A percentile compares a stretch with the other conserved stretches of the same genome.
Conservation (phyloP, 495 filamentous ascomycete genomes). For the Xanthoparmelia taractica region DNA sequence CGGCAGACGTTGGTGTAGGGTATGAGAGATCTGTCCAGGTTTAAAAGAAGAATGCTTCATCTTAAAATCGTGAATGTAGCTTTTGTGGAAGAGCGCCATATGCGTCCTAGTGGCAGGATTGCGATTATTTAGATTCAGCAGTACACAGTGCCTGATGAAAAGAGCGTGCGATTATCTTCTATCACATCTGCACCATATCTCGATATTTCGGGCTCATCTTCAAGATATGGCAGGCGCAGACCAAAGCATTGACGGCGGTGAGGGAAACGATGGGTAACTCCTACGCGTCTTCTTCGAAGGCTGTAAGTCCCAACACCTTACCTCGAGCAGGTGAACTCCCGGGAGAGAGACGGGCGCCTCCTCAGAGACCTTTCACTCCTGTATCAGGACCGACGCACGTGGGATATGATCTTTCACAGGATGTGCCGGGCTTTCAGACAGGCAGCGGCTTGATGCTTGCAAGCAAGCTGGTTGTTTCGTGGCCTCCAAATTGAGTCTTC, state of each 20-base stretch:
- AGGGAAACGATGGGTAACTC: not conserved
- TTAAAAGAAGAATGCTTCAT: not conserved
- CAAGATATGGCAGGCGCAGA: not conserved
- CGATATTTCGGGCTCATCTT: not conserved
- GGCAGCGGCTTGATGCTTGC: not conserved
- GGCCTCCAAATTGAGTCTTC: not conserved
- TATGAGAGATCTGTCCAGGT: not conserved
- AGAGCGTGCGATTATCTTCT: too few species aligned
- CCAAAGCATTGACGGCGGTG: not conserved
- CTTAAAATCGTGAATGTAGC: not conserved
- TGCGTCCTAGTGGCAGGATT: not conserved
- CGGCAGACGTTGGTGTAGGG: not conserved
- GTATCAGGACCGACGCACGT: not conserved
- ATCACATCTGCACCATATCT: not conserved
- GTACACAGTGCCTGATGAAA: too few species aligned
- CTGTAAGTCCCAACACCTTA: not conserved
- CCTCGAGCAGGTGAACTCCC: not conserved
- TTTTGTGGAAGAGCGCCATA: not conserved
- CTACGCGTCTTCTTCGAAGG: not conserved
- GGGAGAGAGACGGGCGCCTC: not conserved
- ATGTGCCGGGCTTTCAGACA: not conserved
- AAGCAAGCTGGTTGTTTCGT: not conserved
- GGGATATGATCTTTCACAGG: not conserved
- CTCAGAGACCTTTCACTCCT: constrained; percentile 1
- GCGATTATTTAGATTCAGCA: too few species aligned